A percentile compares a stretch with the other conserved stretches of the same genome.
phyloP scores from a whole-genome alignment of 352 stramenopile genomes.

The Pythium aphanidermatum region DNA sequence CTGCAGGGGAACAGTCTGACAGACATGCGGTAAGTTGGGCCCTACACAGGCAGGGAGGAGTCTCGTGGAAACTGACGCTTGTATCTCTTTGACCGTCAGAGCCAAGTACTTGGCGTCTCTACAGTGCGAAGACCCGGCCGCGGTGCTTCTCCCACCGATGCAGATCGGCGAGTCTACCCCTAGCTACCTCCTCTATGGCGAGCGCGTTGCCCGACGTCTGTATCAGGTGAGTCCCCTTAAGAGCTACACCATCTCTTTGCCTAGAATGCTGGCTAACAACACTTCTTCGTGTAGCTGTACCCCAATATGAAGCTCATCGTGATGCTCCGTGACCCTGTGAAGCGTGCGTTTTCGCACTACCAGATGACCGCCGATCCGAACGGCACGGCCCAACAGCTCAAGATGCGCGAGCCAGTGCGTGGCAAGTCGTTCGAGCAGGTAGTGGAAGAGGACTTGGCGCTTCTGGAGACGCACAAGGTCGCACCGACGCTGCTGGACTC shows the following conservation, averaged over 20 bases:
- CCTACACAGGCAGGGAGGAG: background rate
- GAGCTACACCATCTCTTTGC: too few relatives aligned
- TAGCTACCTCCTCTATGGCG: constrained; percentile 72
- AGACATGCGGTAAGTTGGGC: constrained; percentile 43
- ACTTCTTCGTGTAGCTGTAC: constrained; percentile 23
- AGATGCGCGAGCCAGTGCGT: constrained; percentile 59
- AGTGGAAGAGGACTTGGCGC: constrained; percentile 78
- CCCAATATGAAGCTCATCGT: constrained; percentile 80
- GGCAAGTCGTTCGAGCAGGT: constrained; percentile 85
- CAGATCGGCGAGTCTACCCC: constrained; percentile 86
- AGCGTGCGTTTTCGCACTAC: constrained; percentile 89
- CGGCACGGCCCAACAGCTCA: constrained; percentile 78
- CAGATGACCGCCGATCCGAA: constrained; percentile 88
- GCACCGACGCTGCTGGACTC: constrained; percentile 11
- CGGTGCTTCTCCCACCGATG: constrained; percentile 44
- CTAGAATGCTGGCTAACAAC: too few relatives aligned
- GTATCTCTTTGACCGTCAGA: constrained; percentile 11
- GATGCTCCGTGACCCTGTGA: constrained; percentile 92
- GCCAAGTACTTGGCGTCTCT: constrained; percentile 52
- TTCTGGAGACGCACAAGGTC: constrained; percentile 38
- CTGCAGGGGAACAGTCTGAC: constrained; percentile 28
- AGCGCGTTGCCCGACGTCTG: constrained; percentile 35
- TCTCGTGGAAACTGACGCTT: constrained; percentile 1
- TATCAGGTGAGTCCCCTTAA: constrained; percentile 18
- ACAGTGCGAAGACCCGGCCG: constrained; percentile 24